Percentiles rank a stretch among this genome's conserved stretches.
These are phyloP conservation scores for Lachancea fermentati DNA, from an alignment of 805 yeast genomes.

Conservation along the genomic window DNA sequence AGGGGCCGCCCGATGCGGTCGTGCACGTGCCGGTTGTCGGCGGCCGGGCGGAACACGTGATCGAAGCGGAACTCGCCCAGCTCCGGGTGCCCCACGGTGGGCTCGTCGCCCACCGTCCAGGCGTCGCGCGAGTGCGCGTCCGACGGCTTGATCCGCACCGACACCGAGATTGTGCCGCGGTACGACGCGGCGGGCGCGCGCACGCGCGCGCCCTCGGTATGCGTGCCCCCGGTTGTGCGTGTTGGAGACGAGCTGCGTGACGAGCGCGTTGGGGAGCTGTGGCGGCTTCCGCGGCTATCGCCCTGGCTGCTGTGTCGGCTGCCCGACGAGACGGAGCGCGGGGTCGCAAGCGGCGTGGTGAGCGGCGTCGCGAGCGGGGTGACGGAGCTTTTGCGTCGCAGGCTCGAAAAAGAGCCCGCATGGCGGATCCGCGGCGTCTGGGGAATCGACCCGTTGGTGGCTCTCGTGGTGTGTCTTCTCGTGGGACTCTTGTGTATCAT, in stretches of 20 bases:
- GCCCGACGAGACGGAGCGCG: conserved; percentile 2
- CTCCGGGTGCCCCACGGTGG: conserved; percentile 45
- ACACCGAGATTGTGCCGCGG: conserved; percentile 68
- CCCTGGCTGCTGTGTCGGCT: conserved; percentile 2
- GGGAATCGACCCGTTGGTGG: conserved; percentile 10
- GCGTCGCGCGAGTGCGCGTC: conserved; percentile 29
- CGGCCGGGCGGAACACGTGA: conserved; percentile 60
- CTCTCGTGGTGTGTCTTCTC: conserved; percentile 17
- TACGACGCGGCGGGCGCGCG: too few relatives aligned
- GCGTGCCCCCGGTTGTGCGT: too few relatives aligned
- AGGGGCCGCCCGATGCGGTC: conserved; percentile 46
- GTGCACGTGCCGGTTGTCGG: conserved; percentile 58
- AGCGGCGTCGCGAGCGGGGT: conserved; percentile 7
- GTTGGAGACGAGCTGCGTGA: conserved; percentile 6
- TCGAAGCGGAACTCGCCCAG: conserved; percentile 72
- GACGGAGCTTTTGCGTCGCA: conserved; percentile 10
- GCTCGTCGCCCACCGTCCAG: conserved; percentile 25
- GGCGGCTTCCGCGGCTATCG: conserved; percentile 7
- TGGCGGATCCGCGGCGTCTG: conserved; percentile 20
- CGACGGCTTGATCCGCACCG: conserved; percentile 71
- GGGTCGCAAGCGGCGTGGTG: background rate
- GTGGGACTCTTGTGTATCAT: conserved; percentile 23
- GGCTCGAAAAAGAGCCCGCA: conserved; percentile 15
- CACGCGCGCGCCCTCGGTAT: too few relatives aligned
- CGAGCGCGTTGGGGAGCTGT: conserved; percentile 15